Base-by-base conservation (phyloP, 139 green algal genomes). In the Closterium sp. region DNA sequence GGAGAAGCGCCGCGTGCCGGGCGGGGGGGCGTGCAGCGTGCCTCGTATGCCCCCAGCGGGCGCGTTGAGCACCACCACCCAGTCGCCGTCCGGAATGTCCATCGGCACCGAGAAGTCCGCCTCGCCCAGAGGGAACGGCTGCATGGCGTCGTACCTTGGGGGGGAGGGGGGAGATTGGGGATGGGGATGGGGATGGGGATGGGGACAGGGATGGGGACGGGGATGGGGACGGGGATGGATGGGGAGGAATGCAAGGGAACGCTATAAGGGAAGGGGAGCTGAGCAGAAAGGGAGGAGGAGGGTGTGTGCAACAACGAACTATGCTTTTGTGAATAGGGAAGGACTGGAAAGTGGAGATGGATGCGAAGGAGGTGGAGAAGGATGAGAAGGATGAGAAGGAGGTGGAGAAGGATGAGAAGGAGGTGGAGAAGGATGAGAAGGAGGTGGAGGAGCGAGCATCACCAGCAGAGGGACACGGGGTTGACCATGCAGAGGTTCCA, bases 401-500 rank as follows among this genome's bases (percentile, higher is more conserved):
- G n/a, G n/a, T n/a, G n/a, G 43, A 69, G 23, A 6, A 28, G 23
- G 23, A 12, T 25, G 4, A 2, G 43, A 1, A 16, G 43, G 21
- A 28, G 43, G 43, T 66, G 3, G 2, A 10, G 2, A 1, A 10
- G 38, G 12, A 16, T 5, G 38, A 16, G 4, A 6, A 6, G 6
- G 36, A 6, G 4, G 36, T n/a, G n/a, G n/a, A n/a, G n/a, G n/a
- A n/a, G n/a, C n/a, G n/a, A n/a, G n/a, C n/a, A n/a, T n/a, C n/a
- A 89, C 86, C 86, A 89, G 86, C 86, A 89, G 23, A 89, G 86
- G 1, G 25, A n/a, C 12, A 84, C 36, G 0, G 86, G 86, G 86
- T 81, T 33, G 35, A 35, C 66, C 86, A 84, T 76, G 86, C 86
- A 89, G 25, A 89, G 86, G 86, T 89, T 89, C 86, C 86, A 89